These are phyloP conservation scores for Suillus subaureus DNA, from an alignment of 768 basidiomycete genomes.

Conservation along the genomic window DNA sequence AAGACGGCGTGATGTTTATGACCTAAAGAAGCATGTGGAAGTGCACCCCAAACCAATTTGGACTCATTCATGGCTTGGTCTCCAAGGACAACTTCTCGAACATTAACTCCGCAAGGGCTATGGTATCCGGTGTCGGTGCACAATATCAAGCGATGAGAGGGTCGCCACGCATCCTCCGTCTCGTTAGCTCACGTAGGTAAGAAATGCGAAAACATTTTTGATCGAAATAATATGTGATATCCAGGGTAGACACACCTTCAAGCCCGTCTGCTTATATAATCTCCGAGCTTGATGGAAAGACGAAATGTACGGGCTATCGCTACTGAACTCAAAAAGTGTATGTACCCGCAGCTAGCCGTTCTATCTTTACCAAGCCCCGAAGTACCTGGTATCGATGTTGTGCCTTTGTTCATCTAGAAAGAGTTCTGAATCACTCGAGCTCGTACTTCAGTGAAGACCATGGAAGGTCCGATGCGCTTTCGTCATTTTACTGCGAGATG, in stretches of 20 bases:
- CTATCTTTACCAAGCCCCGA: constrained; percentile 1
- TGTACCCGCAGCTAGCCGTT: not conserved
- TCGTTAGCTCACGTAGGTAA: constrained; percentile 11
- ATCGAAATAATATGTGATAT: constrained; percentile 8
- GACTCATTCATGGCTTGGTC: constrained; percentile 14
- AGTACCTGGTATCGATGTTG: too few relatives aligned
- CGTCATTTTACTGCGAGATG: too few relatives aligned
- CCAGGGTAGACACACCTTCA: constrained; percentile 3
- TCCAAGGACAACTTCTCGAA: constrained; percentile 33
- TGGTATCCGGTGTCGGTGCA: constrained; percentile 28
- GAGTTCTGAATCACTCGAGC: too few relatives aligned
- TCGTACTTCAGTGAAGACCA: too few relatives aligned
- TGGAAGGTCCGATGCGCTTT: too few relatives aligned
- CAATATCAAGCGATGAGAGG: constrained; percentile 30
- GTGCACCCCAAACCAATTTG: not conserved
- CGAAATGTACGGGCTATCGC: too few relatives aligned
- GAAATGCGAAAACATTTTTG: not conserved
- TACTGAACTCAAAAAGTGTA: not conserved
- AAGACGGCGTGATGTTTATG: constrained; percentile 30
- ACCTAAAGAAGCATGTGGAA: constrained; percentile 29
- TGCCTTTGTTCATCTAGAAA: too few relatives aligned
- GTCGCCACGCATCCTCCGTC: constrained; percentile 13
- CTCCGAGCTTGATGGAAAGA: constrained; percentile 27
- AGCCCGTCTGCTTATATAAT: constrained; percentile 28
- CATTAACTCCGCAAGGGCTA: constrained; percentile 36